Base-by-base conservation (phyloP, 805 yeast species). In the Saccharomycopsis vini region DNA sequence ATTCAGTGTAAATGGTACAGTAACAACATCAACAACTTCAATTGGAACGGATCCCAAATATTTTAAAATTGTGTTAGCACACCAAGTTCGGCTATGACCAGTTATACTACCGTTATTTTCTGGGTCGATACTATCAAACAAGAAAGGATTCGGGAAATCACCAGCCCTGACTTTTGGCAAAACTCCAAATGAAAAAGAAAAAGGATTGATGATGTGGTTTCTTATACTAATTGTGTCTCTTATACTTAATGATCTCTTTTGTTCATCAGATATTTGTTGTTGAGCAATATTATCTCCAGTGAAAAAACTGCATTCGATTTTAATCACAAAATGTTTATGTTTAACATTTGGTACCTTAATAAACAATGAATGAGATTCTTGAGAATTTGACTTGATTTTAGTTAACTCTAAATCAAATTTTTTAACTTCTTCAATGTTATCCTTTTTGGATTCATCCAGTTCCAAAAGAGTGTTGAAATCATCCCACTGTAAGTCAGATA, bases 31-130 rank as follows among this genome's bases (percentile, higher is more conserved):
- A 2, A 72, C 62, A 50, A 73, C 54, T 16, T 62, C 66, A n/a
- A 56, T 51, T 1, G 49, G 51, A 3, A 47, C 51, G n/a, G 54
- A 56, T 1, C 47, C 47, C 5, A 52, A 44, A 5, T 56, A 58
- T n/a, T 49, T 47, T 53, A 73, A 20, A 56, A 61, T 21, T 32
- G 53, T 22, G 49, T 55, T 51, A 53, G 57, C 50, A 57, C 58
- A 44, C 72, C 72, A 66, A 22, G 54, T 52, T 34, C 73, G 55
- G 4, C 58, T 49, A 22, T 65, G 66, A 7, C 45, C 21, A 3
- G 49, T 43, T 46, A 51, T 3, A 43, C 51, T 53, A 3, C 44
- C 52, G 2, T 49, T 52, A 9, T 43, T 20, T 18, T 34, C 13
- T 13, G n/a, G 19, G 15, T 37, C 12, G 13, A 43, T 29, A 9